Conservation (phyloP, 129 eudicot genomes). For the Gnaphalium uliginosum region DNA sequence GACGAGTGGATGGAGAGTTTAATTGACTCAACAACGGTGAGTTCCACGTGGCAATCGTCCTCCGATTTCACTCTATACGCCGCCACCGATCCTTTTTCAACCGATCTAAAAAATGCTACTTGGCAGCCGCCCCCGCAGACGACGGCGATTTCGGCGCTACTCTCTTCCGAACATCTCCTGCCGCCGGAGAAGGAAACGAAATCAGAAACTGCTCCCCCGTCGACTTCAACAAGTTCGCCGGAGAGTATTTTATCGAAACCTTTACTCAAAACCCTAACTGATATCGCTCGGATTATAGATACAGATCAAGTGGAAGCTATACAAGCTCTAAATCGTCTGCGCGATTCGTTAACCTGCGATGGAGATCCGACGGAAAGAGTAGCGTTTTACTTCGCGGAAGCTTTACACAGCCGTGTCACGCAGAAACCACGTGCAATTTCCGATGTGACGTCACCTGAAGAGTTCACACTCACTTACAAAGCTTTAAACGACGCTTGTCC, state of each 20-base stretch:
- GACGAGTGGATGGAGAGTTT: conserved; percentile 99
- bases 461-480: conserved; percentile 66
- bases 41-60: conserved; percentile 68
- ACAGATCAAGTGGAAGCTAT: conserved; percentile 49
- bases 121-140: conserved; percentile 50
- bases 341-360: conserved; percentile 47
- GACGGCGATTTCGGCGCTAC: conserved; percentile 10
- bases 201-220: conserved; percentile 22
- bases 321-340: conserved; percentile 46
- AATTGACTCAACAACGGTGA: conserved; percentile 66
- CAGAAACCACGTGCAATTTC: conserved; percentile 30
- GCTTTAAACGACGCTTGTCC: conserved; percentile 93
- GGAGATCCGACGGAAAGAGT: conserved; percentile 85
- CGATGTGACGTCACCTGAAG: conserved; percentile 63
- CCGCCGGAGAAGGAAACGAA: conserved; percentile 25
- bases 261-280: conserved; percentile 47
- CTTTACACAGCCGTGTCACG: conserved; percentile 51
- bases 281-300: conserved; percentile 57
- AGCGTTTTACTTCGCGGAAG: conserved; percentile 73
- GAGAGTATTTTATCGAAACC: conserved; percentile 46
- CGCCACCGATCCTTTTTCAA: conserved; percentile 61
- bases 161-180: conserved; percentile 11
- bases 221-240: conserved; percentile 39
- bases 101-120: conserved; percentile 54
- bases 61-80: conserved; percentile 57